Base-by-base conservation (phyloP, 306 rosid species). In the Senna tora region DNA sequence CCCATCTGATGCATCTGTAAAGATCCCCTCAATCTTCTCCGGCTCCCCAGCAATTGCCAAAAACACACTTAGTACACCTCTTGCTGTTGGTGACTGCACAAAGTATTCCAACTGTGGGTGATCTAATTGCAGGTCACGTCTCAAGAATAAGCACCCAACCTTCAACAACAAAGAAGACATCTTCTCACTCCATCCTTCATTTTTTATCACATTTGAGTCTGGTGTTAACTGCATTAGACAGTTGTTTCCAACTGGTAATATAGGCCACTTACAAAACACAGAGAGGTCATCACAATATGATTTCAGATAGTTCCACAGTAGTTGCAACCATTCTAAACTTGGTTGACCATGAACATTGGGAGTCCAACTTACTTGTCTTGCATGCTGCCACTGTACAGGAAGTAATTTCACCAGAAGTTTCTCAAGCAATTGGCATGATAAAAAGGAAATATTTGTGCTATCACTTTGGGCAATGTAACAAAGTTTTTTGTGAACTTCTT, bases 101-200 rank as follows among this genome's bases (percentile, higher is more conserved):
- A 84, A 93, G 25, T 63, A 62, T 71, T 82, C 89, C 90, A 93
- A 60, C 59, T 86, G 87, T 20, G 97, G 94, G 85, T 93, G 98
- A 62, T 93, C 97, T 72, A 93, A 50, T 62, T 82, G 82, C 81
- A 93, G 58, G 75, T 89, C 94, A 53, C 69, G 79, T 77, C 91
- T 93, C 88, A 91, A 78, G 76, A 93, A 89, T 70, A 84, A 78
- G 34, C 94, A 91, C 72, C 98, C 97, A 70, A 87, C 90, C 85
- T 89, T 93, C 76, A 67, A 83, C 89, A 93, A 74, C 79, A 93
- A 80, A 79, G 97, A 83, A 79, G 84, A 80, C 94, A 93, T 89
- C 78, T 93, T 93, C 85, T 93, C 98, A 84, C 90, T 93, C 98
- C 98, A 93, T 34, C 97, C 98, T 52, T 87, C 94, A 86, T 88